Conservation (phyloP, 495 filamentous ascomycete species). For the Lichenothelia convexa region DNA sequence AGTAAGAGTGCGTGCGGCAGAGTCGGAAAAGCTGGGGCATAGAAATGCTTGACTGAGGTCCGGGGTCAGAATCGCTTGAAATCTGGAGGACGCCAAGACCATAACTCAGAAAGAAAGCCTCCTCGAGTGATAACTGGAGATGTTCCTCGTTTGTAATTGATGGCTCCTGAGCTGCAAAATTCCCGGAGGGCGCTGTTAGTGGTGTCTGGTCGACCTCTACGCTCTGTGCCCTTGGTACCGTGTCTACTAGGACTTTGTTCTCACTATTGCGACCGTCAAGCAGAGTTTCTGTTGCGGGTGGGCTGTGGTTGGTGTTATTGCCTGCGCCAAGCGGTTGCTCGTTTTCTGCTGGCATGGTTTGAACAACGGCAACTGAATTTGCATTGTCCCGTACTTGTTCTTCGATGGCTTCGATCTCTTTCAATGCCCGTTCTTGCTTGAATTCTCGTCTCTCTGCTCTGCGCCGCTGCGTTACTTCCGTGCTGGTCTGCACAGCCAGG, state of each 20-base stretch:
- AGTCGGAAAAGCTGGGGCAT: constrained; percentile 38
- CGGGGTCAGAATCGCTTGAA: constrained; percentile 21
- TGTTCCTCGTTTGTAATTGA: constrained; percentile 63
- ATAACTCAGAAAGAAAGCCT: constrained; percentile 83
- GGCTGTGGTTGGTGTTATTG: not conserved
- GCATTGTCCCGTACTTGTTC: constrained; percentile 46
- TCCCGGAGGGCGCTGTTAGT: not conserved
- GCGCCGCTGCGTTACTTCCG: constrained; percentile 58
- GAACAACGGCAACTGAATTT: constrained; percentile 14
- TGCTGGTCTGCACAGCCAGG: constrained; percentile 44
- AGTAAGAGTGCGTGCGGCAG: constrained; percentile 50
- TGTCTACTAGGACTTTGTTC: too few relatives aligned
- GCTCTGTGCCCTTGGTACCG: not conserved
- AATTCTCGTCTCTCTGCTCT: constrained; percentile 63
- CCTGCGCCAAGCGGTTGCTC: not conserved
- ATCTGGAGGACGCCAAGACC: constrained; percentile 61
- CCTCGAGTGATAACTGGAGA: constrained; percentile 73
- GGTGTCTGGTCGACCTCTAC: not conserved
- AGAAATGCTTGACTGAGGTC: constrained; percentile 13
- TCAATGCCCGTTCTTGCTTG: constrained; percentile 79
- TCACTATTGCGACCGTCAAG: too few relatives aligned
- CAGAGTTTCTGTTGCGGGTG: not conserved
- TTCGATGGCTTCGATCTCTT: constrained; percentile 63
- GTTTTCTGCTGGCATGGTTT: too few relatives aligned
- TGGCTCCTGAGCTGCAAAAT: not conserved